These are phyloP conservation scores for Backusella australiensis DNA, from an alignment of 192 early-diverging fungal species.

Conservation along the genomic window DNA sequence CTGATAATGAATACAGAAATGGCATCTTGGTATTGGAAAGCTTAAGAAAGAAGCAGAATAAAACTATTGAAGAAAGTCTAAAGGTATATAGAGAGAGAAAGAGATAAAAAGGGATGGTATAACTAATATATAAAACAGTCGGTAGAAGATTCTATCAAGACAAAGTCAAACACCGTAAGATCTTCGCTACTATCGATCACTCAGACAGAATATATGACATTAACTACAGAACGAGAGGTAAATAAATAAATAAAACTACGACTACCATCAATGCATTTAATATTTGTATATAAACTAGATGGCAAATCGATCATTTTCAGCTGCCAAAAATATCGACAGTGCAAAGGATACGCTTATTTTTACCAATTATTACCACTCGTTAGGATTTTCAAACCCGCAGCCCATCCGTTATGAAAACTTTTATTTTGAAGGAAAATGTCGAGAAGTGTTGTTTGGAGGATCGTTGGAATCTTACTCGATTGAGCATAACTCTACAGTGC, in stretches of 20 bases:
- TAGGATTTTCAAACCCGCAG: conserved; percentile 3
- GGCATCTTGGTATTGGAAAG: conserved; percentile 26
- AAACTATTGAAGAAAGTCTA: conserved; percentile 4
- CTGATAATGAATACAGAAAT: conserved; percentile 31
- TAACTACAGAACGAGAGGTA: conserved; percentile 8
- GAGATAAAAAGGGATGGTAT: neutral
- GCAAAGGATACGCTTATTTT: conserved; percentile 25
- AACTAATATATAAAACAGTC: neutral
- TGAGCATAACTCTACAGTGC: conserved; percentile 27
- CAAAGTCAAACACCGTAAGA: conserved; percentile 5
- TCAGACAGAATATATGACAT: neutral
- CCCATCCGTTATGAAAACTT: conserved; percentile 35
- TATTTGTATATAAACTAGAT: neutral
- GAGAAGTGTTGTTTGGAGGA: conserved; percentile 38
- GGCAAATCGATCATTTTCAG: neutral
- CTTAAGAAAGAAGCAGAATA: conserved; percentile 22
- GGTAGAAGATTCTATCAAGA: neutral
- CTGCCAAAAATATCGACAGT: conserved; percentile 8
- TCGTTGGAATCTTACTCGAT: conserved; percentile 29
- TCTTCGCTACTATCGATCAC: neutral
- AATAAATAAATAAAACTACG: neutral
- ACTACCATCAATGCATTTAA: neutral
- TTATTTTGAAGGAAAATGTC: conserved; percentile 29
- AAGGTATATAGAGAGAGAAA: neutral
- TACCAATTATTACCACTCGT: conserved; percentile 17